These are phyloP conservation scores for Sporothrix schenckii DNA, from an alignment of 2,329 filamentous ascomycete species.

Conservation along the genomic window DNA sequence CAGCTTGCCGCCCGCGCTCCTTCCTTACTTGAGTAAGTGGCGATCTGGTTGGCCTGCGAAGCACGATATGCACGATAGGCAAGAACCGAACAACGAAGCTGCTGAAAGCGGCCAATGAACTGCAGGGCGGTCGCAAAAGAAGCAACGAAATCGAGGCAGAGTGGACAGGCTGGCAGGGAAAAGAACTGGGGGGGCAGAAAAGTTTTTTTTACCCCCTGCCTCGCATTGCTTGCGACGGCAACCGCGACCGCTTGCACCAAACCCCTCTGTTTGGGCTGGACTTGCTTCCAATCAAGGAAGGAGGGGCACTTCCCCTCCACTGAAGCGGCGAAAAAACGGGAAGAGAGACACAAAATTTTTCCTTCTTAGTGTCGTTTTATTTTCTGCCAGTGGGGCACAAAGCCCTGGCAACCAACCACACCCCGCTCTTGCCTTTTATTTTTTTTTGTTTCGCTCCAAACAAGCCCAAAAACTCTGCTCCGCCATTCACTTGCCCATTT, in stretches of 20 bases:
- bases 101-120: constrained; percentile 20
- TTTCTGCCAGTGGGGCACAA: constrained; percentile 35
- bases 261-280: constrained; percentile 26
- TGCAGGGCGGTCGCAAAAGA: neutral
- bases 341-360: constrained; percentile 29
- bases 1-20: constrained; percentile 20
- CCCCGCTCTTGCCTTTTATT: constrained; percentile 31
- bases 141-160: neutral
- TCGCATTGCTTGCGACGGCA: constrained; percentile 8
- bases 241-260: neutral
- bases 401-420: constrained; percentile 38
- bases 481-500: constrained; percentile 18
- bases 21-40: constrained; percentile 27
- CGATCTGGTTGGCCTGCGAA: constrained; percentile 29
- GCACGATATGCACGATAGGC: constrained; percentile 17
- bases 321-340: constrained; percentile 23
- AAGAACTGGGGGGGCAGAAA: constrained; percentile 8
- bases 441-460: constrained; percentile 19
- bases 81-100: constrained; percentile 14
- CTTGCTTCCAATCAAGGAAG: constrained; percentile 30
- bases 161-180: neutral
- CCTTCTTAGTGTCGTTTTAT: constrained; percentile 33
- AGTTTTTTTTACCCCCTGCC: neutral
- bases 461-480: constrained; percentile 29
- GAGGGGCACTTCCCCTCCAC: constrained; percentile 31